phyloP scores from a whole-genome alignment of 805 yeast genomes.

The Kuraishia ogatae region DNA sequence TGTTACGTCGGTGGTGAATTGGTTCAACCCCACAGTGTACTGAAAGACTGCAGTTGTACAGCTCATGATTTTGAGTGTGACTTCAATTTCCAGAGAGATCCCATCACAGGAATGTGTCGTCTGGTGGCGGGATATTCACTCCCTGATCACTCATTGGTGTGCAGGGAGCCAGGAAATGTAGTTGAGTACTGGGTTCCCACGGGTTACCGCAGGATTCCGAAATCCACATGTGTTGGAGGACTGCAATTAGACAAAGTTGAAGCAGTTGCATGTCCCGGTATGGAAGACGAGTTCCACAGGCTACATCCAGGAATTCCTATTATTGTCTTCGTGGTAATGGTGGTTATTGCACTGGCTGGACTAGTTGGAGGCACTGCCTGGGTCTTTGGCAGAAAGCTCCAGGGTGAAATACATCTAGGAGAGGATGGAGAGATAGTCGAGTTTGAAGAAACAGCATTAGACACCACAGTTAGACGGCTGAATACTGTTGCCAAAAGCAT shows the following conservation, averaged over 20 bases:
- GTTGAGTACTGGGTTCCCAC: conserved; percentile 74
- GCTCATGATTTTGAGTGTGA: conserved; percentile 89
- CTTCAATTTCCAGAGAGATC: conserved; percentile 59
- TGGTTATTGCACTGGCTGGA: conserved; percentile 36
- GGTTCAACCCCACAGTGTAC: conserved; percentile 43
- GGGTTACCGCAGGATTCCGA: conserved; percentile 78
- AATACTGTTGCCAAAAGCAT: neutral
- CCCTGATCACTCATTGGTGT: conserved; percentile 52
- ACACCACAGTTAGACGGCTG: neutral
- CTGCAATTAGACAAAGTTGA: conserved; percentile 50
- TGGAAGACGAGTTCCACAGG: conserved; percentile 49
- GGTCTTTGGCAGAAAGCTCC: conserved; percentile 19
- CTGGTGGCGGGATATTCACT: conserved; percentile 64
- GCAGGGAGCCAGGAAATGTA: conserved; percentile 44
- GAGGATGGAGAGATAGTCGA: conserved; percentile 38
- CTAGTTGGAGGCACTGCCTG: conserved; percentile 37
- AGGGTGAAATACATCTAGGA: conserved; percentile 74
- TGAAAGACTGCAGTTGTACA: conserved; percentile 71
- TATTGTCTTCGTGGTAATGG: conserved; percentile 35
- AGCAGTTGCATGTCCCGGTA: conserved; percentile 77
- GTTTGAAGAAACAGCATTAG: conserved; percentile 23
- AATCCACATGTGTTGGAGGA: conserved; percentile 81
- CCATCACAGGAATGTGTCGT: conserved; percentile 63
- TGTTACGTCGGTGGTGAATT: conserved; percentile 60
- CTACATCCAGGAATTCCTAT: conserved; percentile 44